These are phyloP conservation scores for Aspergillus diversus DNA, from an alignment of 495 filamentous ascomycete genomes.

Conservation along the genomic window DNA sequence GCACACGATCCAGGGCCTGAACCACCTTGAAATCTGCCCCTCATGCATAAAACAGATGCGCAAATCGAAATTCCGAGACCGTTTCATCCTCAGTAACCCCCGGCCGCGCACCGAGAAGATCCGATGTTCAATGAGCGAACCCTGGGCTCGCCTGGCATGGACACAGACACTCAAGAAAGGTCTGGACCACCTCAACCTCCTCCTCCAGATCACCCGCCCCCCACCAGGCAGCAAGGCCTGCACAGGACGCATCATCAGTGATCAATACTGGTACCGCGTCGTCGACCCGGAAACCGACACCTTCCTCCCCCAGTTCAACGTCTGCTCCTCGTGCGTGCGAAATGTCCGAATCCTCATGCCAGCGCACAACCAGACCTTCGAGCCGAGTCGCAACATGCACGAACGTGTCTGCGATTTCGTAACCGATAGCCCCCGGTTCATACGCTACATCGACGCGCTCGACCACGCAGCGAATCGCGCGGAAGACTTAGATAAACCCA, in stretches of 20 bases:
- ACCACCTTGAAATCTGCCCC: conserved; percentile 66
- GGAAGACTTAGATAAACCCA: conserved; percentile 26
- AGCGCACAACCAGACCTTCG: conserved; percentile 51
- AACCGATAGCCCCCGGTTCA: conserved; percentile 55
- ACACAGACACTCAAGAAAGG: conserved; percentile 61
- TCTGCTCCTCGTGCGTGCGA: conserved; percentile 57
- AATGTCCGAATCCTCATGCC: conserved; percentile 58
- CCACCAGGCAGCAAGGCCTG: conserved; percentile 50
- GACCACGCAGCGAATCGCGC: conserved; percentile 57
- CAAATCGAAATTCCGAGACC: conserved; percentile 54
- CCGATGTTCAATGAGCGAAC: conserved; percentile 62
- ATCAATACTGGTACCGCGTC: conserved; percentile 62
- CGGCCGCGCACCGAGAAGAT: conserved; percentile 45
- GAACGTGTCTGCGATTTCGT: conserved; percentile 54
- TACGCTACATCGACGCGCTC: conserved; percentile 65
- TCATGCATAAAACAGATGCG: conserved; percentile 61
- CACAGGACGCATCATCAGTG: conserved; percentile 49
- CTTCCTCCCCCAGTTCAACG: conserved; percentile 58
- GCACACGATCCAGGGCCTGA: conserved; percentile 62
- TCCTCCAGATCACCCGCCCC: conserved; percentile 55
- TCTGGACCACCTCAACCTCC: conserved; percentile 54
- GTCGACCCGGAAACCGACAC: conserved; percentile 54
- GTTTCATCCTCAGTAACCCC: conserved; percentile 52
- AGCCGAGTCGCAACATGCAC: conserved; percentile 30
- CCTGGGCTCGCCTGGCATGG: conserved; percentile 72